Conservation (phyloP, 23 red algal species). For the Pyropia yezoensis region DNA sequence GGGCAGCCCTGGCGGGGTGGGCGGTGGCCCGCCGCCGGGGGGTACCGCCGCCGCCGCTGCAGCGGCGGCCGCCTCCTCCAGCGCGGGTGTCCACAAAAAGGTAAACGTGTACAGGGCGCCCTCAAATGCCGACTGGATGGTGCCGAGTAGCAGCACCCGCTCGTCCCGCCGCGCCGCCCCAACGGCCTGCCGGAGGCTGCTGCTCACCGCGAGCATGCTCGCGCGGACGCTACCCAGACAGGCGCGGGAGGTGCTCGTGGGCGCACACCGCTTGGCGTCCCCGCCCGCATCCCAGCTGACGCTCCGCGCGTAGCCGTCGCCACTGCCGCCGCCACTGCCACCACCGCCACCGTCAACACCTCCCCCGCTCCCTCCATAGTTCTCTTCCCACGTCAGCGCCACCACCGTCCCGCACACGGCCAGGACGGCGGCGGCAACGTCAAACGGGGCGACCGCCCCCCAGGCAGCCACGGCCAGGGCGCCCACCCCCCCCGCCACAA, state of each 20-base stretch:
- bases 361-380: conserved; percentile 11
- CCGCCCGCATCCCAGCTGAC: conserved; percentile 11
- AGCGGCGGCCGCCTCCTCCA: conserved; percentile 31
- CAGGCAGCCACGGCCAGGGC: conserved; percentile 44
- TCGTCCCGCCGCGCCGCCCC: conserved; percentile 7
- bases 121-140: conserved; percentile 74
- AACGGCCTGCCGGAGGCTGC: conserved; percentile 5
- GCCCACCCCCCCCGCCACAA: conserved; percentile 57
- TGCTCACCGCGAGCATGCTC: conserved; percentile 4
- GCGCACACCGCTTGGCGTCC: not conserved
- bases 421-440: conserved; percentile 55
- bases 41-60: not conserved
- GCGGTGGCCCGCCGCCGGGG: not conserved
- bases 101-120: conserved; percentile 89
- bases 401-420: conserved; percentile 24
- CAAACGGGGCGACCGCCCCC: conserved; percentile 78
- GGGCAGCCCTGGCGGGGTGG: conserved; percentile 4
- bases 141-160: conserved; percentile 47
- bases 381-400: conserved; percentile 50
- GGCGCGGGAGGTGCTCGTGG: no score
- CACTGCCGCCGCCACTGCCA: no score
- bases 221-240: no score
- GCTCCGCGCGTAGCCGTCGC: conserved; percentile 13
- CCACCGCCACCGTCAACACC: no score
- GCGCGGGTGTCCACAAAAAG: conserved; percentile 88